Base-by-base conservation (phyloP, 768 basidiomycete species). In the Dentipellis sp. region DNA sequence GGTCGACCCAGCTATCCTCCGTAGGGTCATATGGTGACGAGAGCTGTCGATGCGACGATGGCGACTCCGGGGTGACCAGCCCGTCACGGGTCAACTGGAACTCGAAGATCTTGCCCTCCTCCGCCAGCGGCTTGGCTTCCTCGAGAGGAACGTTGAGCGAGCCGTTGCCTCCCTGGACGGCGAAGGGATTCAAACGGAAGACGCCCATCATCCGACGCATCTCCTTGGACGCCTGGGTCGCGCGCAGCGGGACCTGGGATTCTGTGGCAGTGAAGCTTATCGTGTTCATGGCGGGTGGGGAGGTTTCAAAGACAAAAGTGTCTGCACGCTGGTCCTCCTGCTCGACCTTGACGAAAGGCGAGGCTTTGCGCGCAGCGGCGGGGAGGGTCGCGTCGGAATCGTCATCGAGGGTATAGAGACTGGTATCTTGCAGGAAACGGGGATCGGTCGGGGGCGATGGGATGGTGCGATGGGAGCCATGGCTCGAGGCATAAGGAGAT, bases 171-270 rank as follows among this genome's bases (percentile, higher is more conserved):
- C 59, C 61, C 40, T 69, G 68, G 21, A 70, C 66, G 34, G 86
- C 78, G 62, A 90, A 90, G 0, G 86, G 86, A 67, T 89, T 84
- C 62, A 89, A 75, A 8, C 88, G 78, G 67, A 90, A 87, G 19
- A 83, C 80, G 45, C 80, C 79, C 88, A 91, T 91, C 81, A 88
- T 82, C 50, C 73, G 71, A 54, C 83, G 79, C 88, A 88, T 88
- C 46, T 78, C 75, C 48, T 78, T 75, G 58, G 78, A 75, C 1
- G 86, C 88, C 63, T 88, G 83, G 0, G 85, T 88, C 8, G 87
- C 88, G 48, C 88, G 84, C 12, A 88, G 76, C 8, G 88, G 86
- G 1, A 88, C 86, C 64, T 67, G 61, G 3, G 61, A 54, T 50
- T 62, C 61, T 48, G 56, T 48, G 37, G 56, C 54, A 11, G 52